Conservation (phyloP, 495 filamentous ascomycete species). For the Aspergillus egyptiacus region DNA sequence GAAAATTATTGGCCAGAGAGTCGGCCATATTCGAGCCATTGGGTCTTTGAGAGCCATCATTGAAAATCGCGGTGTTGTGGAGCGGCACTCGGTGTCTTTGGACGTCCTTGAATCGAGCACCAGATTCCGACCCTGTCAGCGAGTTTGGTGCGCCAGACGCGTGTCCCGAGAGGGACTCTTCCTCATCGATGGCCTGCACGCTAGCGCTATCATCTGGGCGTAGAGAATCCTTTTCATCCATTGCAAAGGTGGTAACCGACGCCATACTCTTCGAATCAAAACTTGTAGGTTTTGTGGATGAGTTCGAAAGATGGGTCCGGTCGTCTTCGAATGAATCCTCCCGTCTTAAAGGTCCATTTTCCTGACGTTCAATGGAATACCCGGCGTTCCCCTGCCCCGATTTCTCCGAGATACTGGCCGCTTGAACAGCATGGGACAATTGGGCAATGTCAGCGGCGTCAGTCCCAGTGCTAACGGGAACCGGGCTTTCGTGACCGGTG, state of each 20-base stretch:
- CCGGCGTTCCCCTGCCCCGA: constrained; percentile 26
- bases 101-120: constrained; percentile 63
- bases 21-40: constrained; percentile 29
- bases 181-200: constrained; percentile 82
- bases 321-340: constrained; percentile 48
- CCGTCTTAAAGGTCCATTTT: constrained; percentile 32
- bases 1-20: constrained; percentile 37
- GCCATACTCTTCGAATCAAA: constrained; percentile 87
- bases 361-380: constrained; percentile 26
- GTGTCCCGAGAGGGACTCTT: constrained; percentile 67
- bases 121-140: constrained; percentile 72
- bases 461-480: constrained; percentile 16
- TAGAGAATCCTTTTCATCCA: constrained; percentile 92
- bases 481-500: constrained; percentile 18
- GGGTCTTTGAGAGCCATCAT: constrained; percentile 20
- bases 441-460: constrained; percentile 23
- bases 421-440: constrained; percentile 33
- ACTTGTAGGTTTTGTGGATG: constrained; percentile 78
- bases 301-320: constrained; percentile 64
- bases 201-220: constrained; percentile 92
- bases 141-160: constrained; percentile 69
- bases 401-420: constrained; percentile 27
- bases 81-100: constrained; percentile 33
- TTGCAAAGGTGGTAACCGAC: constrained; percentile 82
- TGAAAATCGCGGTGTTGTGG: constrained; percentile 27